phyloP scores from a whole-genome alignment of 495 filamentous ascomycete genomes.

The Neurospora sp. region DNA sequence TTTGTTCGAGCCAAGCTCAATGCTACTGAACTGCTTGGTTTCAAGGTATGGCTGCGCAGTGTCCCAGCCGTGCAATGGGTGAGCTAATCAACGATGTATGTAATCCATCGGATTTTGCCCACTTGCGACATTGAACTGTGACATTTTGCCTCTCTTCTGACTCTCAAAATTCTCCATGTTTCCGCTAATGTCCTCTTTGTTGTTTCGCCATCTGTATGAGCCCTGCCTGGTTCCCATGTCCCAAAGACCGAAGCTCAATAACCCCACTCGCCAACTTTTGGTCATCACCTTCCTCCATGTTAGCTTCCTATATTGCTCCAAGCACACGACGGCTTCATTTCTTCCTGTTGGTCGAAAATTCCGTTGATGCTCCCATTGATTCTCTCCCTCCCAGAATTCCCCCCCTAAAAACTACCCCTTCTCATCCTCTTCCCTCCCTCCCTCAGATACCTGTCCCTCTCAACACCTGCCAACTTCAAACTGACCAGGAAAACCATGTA shows the following conservation, averaged over 20 bases:
- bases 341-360: background rate
- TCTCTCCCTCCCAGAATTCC: background rate
- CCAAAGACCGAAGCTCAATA: background rate
- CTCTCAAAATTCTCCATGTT: no score
- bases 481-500: background rate
- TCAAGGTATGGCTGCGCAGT: background rate
- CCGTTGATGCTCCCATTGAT: background rate
- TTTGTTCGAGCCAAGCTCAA: rapidly evolving
- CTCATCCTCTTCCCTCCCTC: background rate
- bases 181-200: background rate
- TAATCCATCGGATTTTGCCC: no score
- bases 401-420: background rate
- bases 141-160: no score
- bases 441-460: background rate
- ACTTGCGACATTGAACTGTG: no score
- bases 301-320: background rate
- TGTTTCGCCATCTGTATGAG: no score
- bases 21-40: background rate
- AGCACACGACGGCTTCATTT: no score
- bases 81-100: no score
- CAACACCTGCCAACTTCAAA: background rate
- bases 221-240: background rate
- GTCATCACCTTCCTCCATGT: background rate
- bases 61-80: no score
- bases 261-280: background rate